Evolutionary conservation across 257 asterid species (phyloP).

Genomic region (Solanum chilense): DNA sequence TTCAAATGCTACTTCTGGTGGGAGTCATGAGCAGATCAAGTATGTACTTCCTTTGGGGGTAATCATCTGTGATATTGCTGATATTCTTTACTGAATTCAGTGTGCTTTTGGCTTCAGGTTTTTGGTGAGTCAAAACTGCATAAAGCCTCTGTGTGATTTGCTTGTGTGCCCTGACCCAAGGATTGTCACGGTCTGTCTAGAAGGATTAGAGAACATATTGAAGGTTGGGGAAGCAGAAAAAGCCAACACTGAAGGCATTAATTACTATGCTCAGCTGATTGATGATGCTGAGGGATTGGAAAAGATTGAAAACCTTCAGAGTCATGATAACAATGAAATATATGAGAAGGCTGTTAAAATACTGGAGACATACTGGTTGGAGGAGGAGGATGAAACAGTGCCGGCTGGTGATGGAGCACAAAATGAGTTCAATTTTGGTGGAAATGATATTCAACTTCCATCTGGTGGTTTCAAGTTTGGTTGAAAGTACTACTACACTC

Average conservation of each 20-base stretch:
- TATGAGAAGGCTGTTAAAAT: conserved; percentile 88
- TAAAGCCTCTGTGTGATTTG: conserved; percentile 80
- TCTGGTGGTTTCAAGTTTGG: conserved; percentile 77
- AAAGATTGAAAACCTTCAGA: conserved; percentile 78
- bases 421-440: conserved; percentile 68
- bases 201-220: conserved; percentile 87
- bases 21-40: conserved; percentile 78
- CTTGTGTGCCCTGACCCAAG: conserved; percentile 85
- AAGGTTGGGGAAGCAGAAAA: conserved; percentile 87
- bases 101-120: conserved; percentile 25
- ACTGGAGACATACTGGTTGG: conserved; percentile 85
- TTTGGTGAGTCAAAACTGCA: conserved; percentile 71
- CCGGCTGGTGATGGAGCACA: conserved; percentile 46
- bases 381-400: conserved; percentile 62
- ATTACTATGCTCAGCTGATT: conserved; percentile 56
- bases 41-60: conserved; percentile 5
- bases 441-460: conserved; percentile 48
- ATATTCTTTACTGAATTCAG: neutral
- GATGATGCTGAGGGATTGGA: conserved; percentile 88
- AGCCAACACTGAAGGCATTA: conserved; percentile 45
- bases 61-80: neutral
- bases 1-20: conserved; percentile 95
- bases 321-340: conserved; percentile 83
- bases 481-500: conserved; percentile 27
- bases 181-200: conserved; percentile 73